phyloP scores from a whole-genome alignment of 1,139 yeast species.

The Yamadazyma pseudoaaseri region DNA sequence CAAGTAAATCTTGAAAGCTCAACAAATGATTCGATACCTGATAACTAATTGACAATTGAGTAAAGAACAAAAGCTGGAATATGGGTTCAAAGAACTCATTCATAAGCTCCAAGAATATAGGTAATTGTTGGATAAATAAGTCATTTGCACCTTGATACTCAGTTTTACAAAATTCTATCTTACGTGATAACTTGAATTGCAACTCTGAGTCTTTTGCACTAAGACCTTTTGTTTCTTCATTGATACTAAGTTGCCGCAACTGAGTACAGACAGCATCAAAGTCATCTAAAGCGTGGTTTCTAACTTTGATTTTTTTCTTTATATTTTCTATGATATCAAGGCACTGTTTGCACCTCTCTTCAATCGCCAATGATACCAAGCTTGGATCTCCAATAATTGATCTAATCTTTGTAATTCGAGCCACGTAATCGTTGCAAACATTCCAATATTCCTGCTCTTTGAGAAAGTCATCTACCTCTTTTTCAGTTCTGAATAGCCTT shows the following conservation, averaged over 20 bases:
- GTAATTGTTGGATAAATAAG: conserved; percentile 38
- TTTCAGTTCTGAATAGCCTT: conserved; percentile 1
- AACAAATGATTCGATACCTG: conserved; percentile 11
- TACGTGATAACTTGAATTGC: conserved; percentile 31
- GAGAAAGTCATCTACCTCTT: conserved; percentile 6
- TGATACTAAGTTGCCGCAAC: conserved; percentile 24
- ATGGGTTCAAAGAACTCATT: conserved; percentile 12
- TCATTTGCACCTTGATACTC: conserved; percentile 31
- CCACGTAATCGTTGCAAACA: conserved; percentile 15
- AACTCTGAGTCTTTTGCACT: conserved; percentile 29
- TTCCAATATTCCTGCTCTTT: conserved; percentile 21
- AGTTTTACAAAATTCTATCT: conserved; percentile 23
- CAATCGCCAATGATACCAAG: background rate
- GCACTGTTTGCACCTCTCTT: conserved; percentile 7
- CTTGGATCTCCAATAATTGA: conserved; percentile 3
- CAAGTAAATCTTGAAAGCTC: background rate
- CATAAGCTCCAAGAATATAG: conserved; percentile 32
- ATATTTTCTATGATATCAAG: conserved; percentile 24
- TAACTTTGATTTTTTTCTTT: conserved; percentile 24
- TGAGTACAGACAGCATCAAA: conserved; percentile 30
- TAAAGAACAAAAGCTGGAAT: conserved; percentile 7
- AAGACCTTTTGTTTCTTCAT: conserved; percentile 22
- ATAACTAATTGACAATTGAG: conserved; percentile 28
- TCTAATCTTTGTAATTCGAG: conserved; percentile 11
- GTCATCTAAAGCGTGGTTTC: conserved; percentile 34